These are phyloP conservation scores for Nigrospora sphaerica DNA, from an alignment of 2,329 filamentous ascomycete species.

Conservation along the genomic window DNA sequence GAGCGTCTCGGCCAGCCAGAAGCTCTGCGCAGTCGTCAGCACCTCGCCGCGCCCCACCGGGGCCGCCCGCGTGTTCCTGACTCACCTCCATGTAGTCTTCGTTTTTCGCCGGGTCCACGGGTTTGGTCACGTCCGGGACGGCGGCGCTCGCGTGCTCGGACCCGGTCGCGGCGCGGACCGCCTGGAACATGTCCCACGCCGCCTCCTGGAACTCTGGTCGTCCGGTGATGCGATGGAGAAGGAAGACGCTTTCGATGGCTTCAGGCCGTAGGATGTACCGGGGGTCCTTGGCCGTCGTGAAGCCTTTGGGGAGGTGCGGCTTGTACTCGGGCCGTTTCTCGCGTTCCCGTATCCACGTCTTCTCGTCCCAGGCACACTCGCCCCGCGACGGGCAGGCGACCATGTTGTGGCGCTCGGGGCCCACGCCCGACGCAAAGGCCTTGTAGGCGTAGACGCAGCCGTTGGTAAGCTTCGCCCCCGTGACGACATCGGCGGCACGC, in stretches of 20 bases:
- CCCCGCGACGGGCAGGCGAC: constrained; percentile 31
- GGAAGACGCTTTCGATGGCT: constrained; percentile 24
- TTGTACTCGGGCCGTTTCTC: constrained; percentile 14
- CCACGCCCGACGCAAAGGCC: constrained; percentile 48
- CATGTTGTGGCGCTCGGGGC: constrained; percentile 51
- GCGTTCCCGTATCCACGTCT: constrained; percentile 12
- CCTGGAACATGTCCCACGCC: constrained; percentile 23
- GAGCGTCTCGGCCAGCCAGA: constrained; percentile 58
- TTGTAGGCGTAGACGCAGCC: constrained; percentile 59
- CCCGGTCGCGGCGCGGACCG: constrained; percentile 16
- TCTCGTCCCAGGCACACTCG: constrained; percentile 22
- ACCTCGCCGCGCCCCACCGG: no score
- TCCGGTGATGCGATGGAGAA: constrained; percentile 23
- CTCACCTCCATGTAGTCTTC: constrained; percentile 34
- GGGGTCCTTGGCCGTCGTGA: constrained; percentile 41
- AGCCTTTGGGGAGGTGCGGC: constrained; percentile 37
- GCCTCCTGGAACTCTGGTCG: constrained; percentile 16
- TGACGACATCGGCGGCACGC: constrained; percentile 43
- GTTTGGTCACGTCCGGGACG: constrained; percentile 30
- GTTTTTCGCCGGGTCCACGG: constrained; percentile 31
- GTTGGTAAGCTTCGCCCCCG: constrained; percentile 51
- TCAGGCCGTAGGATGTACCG: constrained; percentile 24
- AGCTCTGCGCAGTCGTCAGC: constrained; percentile 36
- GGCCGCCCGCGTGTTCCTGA: not conserved
- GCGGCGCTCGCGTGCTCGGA: constrained; percentile 17